A percentile compares a stretch with the other conserved stretches of the same genome.
Conservation (phyloP, 1,284 basidiomycete species). For the Ganoderma leucocontextum region DNA sequence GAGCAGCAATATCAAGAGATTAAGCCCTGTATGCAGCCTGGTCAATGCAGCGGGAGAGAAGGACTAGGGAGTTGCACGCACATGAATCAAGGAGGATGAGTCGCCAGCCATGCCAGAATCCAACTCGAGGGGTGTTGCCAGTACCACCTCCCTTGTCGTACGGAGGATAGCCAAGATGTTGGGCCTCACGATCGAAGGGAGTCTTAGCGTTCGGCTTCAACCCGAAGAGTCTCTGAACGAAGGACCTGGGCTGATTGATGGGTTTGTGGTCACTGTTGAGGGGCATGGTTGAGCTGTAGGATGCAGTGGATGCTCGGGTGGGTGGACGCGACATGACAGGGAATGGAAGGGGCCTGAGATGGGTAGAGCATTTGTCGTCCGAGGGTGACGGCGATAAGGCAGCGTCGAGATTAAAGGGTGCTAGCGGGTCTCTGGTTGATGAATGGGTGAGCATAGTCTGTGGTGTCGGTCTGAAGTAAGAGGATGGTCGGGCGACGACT, state of each 20-base stretch:
- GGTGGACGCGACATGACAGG: slow-evolving; percentile 34
- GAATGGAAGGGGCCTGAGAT: slow-evolving; percentile 29
- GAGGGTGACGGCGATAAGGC: slow-evolving; percentile 30
- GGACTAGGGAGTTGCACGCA: slow-evolving; percentile 42
- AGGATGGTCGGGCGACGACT: slow-evolving; percentile 9
- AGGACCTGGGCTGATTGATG: slow-evolving; percentile 18
- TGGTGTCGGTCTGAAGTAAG: slow-evolving; percentile 11
- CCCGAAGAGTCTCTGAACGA: slow-evolving; percentile 31
- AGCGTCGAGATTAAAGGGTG: slow-evolving; percentile 21
- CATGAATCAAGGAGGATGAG: slow-evolving; percentile 65
- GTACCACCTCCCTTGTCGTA: slow-evolving; percentile 24
- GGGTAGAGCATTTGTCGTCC: slow-evolving; percentile 30
- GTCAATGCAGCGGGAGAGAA: slow-evolving; percentile 9
- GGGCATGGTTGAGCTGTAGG: slow-evolving; percentile 38
- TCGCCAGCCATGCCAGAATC: slow-evolving; percentile 58
- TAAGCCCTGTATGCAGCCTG: slow-evolving; percentile 59
- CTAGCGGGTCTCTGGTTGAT: slow-evolving; percentile 32
- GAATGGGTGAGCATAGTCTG: slow-evolving; percentile 36
- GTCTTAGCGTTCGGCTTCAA: slow-evolving; percentile 31
- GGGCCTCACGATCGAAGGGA: slow-evolving; percentile 29
- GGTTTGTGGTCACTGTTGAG: slow-evolving; percentile 32
- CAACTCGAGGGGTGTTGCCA: slow-evolving; percentile 24
- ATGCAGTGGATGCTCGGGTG: slow-evolving; percentile 36
- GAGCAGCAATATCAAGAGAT: slow-evolving; percentile 63
- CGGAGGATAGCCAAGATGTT: slow-evolving; percentile 24